Conservation (phyloP, 108 stramenopile genomes). For the Skeletonema grethae region DNA sequence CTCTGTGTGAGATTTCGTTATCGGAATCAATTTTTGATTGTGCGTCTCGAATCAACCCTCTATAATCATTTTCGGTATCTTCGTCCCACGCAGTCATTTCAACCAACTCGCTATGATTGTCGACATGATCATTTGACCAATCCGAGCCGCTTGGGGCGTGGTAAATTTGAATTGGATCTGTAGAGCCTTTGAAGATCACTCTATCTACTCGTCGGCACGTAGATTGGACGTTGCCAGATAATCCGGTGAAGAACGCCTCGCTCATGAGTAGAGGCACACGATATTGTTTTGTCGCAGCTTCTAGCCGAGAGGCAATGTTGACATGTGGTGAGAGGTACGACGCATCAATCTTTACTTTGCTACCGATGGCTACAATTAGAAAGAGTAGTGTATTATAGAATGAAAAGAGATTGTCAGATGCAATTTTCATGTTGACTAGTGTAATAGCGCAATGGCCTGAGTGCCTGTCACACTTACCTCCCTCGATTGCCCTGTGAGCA, state of each 20-base stretch:
- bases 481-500: slow-evolving; percentile 60
- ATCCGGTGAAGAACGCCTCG: slow-evolving; percentile 55
- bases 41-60: slow-evolving; percentile 35
- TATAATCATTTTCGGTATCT: slow-evolving; percentile 19
- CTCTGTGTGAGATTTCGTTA: slow-evolving; percentile 32
- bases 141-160: neutral
- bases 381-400: too few species aligned
- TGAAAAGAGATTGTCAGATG: too few species aligned
- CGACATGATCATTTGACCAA: slow-evolving; percentile 2
- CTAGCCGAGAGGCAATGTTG: slow-evolving; percentile 63
- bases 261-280: slow-evolving; percentile 60
- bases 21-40: slow-evolving; percentile 33
- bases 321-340: slow-evolving; percentile 79
- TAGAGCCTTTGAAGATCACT: slow-evolving; percentile 54
- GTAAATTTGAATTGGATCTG: slow-evolving; percentile 51
- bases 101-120: slow-evolving; percentile 22
- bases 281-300: slow-evolving; percentile 68
- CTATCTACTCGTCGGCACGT: slow-evolving; percentile 49
- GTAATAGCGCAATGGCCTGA: too few species aligned
- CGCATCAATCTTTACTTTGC: slow-evolving; percentile 75
- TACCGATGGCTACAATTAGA: slow-evolving; percentile 50
- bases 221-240: slow-evolving; percentile 45
- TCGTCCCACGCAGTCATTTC: slow-evolving; percentile 30
- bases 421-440: too few species aligned
- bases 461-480: slow-evolving; percentile 2